phyloP scores from a whole-genome alignment of 139 green algal genomes.

The Deuterostichococcus epilithicus region DNA sequence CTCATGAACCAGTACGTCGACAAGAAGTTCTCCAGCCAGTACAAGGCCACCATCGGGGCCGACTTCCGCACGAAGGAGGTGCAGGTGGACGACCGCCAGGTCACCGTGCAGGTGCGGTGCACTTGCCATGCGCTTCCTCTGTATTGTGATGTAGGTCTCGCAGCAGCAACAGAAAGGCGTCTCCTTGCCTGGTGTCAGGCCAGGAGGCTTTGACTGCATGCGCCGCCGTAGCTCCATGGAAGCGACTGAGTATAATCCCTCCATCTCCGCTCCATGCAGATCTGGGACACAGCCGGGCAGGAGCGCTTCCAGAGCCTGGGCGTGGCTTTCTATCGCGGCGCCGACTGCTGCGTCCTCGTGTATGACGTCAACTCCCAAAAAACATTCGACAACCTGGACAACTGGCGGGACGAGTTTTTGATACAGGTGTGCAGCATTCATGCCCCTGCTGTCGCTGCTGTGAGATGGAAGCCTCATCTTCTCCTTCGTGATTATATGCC shows the following conservation, averaged over 20 bases:
- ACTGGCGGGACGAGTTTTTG: conserved; percentile 97
- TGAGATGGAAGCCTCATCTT: too few species aligned
- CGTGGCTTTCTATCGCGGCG: conserved; percentile 97
- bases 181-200: too few species aligned
- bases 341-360: conserved; percentile 97
- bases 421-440: conserved; percentile 90
- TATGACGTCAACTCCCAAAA: conserved; percentile 96
- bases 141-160: too few species aligned
- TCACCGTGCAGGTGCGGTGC: conserved; percentile 87
- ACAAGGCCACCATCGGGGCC: conserved; percentile 98
- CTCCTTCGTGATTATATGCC: too few species aligned
- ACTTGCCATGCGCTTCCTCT: neutral
- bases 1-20: conserved; percentile 99
- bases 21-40: conserved; percentile 98
- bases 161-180: too few species aligned
- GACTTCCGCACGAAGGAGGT: conserved; percentile 99
- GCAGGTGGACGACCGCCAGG: conserved; percentile 92
- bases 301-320: conserved; percentile 97
- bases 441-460: too few species aligned
- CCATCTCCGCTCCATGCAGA: conserved; percentile 52
- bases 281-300: conserved; percentile 98
- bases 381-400: conserved; percentile 97
- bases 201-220: too few species aligned
- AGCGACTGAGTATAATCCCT: too few species aligned
- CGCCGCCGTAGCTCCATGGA: too few species aligned